phyloP scores from a whole-genome alignment of 148 eudicot species.

The Nepenthes mirabilis region DNA sequence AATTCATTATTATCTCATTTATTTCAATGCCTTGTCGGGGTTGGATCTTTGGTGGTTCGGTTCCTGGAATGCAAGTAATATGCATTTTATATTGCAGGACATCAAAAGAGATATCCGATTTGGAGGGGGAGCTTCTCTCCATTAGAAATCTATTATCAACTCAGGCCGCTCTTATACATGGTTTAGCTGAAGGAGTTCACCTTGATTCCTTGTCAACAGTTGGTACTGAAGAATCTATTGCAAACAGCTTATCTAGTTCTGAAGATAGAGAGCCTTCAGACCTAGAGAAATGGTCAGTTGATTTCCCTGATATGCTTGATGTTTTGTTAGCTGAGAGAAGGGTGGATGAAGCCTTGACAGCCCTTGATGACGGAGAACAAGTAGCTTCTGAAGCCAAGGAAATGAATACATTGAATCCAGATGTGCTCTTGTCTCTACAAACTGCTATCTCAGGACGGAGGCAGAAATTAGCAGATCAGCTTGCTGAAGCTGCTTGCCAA shows the following conservation, averaged over 20 bases:
- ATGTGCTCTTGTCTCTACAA: slow-evolving; percentile 45
- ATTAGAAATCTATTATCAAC: slow-evolving; percentile 91
- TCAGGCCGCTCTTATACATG: slow-evolving; percentile 86
- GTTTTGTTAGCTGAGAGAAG: slow-evolving; percentile 94
- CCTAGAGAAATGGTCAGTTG: slow-evolving; percentile 63
- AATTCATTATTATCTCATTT: neutral
- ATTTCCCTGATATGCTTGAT: slow-evolving; percentile 93
- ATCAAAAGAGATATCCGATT: slow-evolving; percentile 93
- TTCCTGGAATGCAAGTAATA: neutral
- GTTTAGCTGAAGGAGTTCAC: slow-evolving; percentile 86
- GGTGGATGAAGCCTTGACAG: slow-evolving; percentile 72
- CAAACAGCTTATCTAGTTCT: slow-evolving; percentile 20
- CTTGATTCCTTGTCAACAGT: slow-evolving; percentile 44
- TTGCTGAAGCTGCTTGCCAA: slow-evolving; percentile 92
- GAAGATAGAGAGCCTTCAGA: slow-evolving; percentile 64
- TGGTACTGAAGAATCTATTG: slow-evolving; percentile 31
- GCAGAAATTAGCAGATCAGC: slow-evolving; percentile 92
- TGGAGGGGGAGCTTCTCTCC: slow-evolving; percentile 95
- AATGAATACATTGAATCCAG: slow-evolving; percentile 42
- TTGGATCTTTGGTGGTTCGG: neutral
- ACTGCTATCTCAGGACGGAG: slow-evolving; percentile 55
- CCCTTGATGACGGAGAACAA: slow-evolving; percentile 81
- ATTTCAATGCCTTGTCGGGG: neutral
- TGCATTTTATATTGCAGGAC: slow-evolving; percentile 39
- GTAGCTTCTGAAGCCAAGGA: slow-evolving; percentile 67